Evolutionary conservation across 768 basidiomycete genomes (phyloP).

Genomic region (Mycena rosella): DNA sequence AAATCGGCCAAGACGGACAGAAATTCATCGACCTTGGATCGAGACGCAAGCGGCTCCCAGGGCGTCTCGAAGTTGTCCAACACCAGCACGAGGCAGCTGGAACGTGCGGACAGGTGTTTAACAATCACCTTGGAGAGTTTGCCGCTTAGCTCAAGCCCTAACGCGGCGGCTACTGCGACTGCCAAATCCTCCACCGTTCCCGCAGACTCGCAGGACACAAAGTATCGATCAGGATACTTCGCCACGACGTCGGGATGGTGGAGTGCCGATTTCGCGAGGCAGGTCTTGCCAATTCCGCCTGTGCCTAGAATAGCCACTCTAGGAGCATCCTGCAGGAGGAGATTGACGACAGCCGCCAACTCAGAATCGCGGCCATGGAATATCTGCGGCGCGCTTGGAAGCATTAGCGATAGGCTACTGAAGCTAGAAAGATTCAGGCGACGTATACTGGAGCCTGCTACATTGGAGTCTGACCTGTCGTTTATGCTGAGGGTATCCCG

Average conservation of each 20-base stretch:
- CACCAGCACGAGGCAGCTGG: neutral
- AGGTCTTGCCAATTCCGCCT: slow-evolving; percentile 19
- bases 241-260: slow-evolving; percentile 5
- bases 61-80: slow-evolving; percentile 20
- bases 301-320: slow-evolving; percentile 3
- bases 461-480: too few relatives aligned
- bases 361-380: slow-evolving; percentile 22
- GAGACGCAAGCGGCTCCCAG: slow-evolving; percentile 1
- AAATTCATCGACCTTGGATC: slow-evolving; percentile 9
- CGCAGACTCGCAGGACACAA: slow-evolving; percentile 13
- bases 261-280: neutral
- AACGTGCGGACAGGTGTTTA: neutral
- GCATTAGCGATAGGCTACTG: slow-evolving; percentile 3
- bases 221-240: slow-evolving; percentile 15
- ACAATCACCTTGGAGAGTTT: neutral
- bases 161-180: neutral
- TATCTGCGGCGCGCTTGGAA: slow-evolving; percentile 12
- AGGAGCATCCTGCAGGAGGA: neutral
- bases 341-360: neutral
- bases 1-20: slow-evolving; percentile 1
- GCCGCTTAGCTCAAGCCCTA: neutral
- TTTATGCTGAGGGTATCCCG: too few relatives aligned
- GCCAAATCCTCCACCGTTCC: neutral
- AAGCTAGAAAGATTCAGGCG: too few relatives aligned
- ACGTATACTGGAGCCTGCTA: too few relatives aligned